These are phyloP conservation scores for Penicillium hesseltinei DNA, from an alignment of 2,329 filamentous ascomycete species.

Conservation along the genomic window DNA sequence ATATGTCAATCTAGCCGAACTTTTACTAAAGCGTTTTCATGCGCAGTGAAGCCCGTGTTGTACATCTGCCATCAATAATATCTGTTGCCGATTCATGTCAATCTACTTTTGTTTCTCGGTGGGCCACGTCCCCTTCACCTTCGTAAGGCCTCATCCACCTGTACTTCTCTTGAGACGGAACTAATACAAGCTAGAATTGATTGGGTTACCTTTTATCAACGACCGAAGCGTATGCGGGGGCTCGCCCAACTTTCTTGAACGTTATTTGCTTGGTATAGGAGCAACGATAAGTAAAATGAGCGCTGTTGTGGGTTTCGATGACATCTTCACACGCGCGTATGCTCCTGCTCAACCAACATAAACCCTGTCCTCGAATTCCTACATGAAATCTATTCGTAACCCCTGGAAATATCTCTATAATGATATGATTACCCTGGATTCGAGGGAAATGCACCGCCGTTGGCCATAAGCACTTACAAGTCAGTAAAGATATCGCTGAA, in stretches of 20 bases:
- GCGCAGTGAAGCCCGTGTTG: conserved; percentile 12
- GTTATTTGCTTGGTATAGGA: too few relatives aligned
- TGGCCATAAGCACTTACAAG: conserved; percentile 21
- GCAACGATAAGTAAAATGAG: too few relatives aligned
- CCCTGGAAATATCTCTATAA: neutral
- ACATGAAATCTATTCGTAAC: neutral
- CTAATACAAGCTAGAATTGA: neutral
- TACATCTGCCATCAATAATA: conserved; percentile 17
- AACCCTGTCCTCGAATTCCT: neutral
- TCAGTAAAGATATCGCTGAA: neutral
- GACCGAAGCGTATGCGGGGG: neutral
- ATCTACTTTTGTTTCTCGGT: conserved; percentile 29
- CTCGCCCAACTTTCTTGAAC: too few relatives aligned
- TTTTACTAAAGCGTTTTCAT: conserved; percentile 24
- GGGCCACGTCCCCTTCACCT: neutral
- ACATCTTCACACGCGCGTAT: neutral
- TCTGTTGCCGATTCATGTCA: conserved; percentile 20
- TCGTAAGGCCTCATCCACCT: too few relatives aligned
- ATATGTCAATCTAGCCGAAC: conserved; percentile 28
- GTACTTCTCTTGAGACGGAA: neutral
- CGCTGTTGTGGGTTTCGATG: neutral
- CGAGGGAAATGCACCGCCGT: conserved; percentile 26
- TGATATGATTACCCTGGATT: conserved; percentile 16
- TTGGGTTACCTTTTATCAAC: neutral
- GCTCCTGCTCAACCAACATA: neutral